A percentile compares a stretch with the other conserved stretches of the same genome.
phyloP scores from a whole-genome alignment of 1,284 basidiomycete genomes.

The Leccinum fuscescens region DNA sequence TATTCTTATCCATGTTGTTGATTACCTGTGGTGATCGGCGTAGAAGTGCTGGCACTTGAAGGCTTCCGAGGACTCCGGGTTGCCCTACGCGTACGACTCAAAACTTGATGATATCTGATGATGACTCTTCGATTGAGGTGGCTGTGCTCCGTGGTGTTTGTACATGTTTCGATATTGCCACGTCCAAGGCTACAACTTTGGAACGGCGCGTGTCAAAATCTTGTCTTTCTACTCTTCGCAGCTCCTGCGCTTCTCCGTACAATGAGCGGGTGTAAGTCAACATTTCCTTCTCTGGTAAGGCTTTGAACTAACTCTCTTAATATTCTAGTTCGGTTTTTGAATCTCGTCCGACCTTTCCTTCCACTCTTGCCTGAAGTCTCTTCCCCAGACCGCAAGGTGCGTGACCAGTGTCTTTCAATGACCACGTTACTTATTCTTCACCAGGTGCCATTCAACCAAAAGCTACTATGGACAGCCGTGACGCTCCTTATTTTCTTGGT shows the following conservation, averaged over 20 bases:
- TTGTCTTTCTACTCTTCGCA: constrained; percentile 17
- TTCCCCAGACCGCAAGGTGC: constrained; percentile 91
- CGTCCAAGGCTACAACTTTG: constrained; percentile 26
- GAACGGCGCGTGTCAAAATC: constrained; percentile 17
- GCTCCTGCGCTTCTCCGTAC: constrained; percentile 22
- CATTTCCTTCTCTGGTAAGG: constrained; percentile 27
- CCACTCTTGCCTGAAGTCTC: constrained; percentile 93
- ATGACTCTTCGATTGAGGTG: constrained; percentile 9
- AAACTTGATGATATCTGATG: neutral
- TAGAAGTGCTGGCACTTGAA: neutral
- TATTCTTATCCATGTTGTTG: neutral
- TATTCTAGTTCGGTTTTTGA: constrained; percentile 78
- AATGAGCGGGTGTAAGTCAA: constrained; percentile 41
- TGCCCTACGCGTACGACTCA: neutral
- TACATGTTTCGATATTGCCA: constrained; percentile 32
- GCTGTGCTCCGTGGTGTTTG: constrained; percentile 28
- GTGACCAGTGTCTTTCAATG: constrained; percentile 17
- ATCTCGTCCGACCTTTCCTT: constrained; percentile 94
- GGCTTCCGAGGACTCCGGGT: neutral
- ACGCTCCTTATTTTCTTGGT: constrained; percentile 97
- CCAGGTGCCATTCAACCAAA: constrained; percentile 93
- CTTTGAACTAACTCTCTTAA: neutral
- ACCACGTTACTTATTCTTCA: constrained; percentile 17
- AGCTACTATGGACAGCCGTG: constrained; percentile 95
- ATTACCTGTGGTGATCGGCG: neutral